Base-by-base conservation (phyloP, 176 grass and related monocot genomes). In the Triticum urartu region DNA sequence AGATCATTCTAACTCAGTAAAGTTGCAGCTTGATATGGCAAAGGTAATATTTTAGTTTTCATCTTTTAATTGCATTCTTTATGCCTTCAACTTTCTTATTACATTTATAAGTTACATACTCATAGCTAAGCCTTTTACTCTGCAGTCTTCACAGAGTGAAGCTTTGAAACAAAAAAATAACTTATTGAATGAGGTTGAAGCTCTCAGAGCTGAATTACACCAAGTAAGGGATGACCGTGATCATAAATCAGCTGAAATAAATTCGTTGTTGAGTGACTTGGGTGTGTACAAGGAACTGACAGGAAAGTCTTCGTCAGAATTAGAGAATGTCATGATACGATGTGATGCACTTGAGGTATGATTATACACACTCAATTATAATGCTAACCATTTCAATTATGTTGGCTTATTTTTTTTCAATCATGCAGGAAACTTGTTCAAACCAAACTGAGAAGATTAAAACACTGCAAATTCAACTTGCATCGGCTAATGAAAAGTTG, bases 61-160 rank as follows among this genome's bases (percentile, higher is more conserved):
- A 62, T 63, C 26, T n/a, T 47, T 30, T n/a, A 2, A 77, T 15
- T 67, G 45, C 38, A 4, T 5, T 6, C 13, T 85, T 56, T 21
- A 45, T n/a, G 32, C n/a, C 52, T 61, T 20, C 0, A 28, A 40
- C 11, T 68, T 64, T 56, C 17, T 15, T 58, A 12, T 43, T 50
- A 2, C 69, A 30, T 86, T 11, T 39, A 6, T 69, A 20, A 11
- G 47, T 40, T 9, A 35, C 36, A 25, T 73, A 32, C 11, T 71
- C 5, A 64, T 40, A 77, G 66, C 4, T 63, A 62, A 39, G 62
- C 5, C 18, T 52, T 4, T 84, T 81, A 61, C 50, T 45, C 39
- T 80, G 5, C 80, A 96, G 90, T 88, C 85, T 28, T 96, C 91
- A 12, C 97, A 99, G 79, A 79, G 87, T 86, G 94, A 94, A 65